A percentile compares a stretch with the other conserved stretches of the same genome.
phyloP scores from a whole-genome alignment of 2,329 filamentous ascomycete species.

The Dactylella cylindrospora region DNA sequence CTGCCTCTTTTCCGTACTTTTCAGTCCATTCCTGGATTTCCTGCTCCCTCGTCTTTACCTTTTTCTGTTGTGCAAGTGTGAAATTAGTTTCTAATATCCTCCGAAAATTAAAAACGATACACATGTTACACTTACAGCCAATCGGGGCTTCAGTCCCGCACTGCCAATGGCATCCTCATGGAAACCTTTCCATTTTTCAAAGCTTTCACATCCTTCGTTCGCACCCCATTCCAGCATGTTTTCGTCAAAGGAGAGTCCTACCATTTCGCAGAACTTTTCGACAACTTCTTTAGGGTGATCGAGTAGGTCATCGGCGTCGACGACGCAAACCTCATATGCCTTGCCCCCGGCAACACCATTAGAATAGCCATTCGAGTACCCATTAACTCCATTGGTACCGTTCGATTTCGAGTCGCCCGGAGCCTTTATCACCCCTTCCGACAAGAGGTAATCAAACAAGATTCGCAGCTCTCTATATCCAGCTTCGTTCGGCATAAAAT shows the following conservation, averaged over 20 bases:
- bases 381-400: conserved; percentile 46
- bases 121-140: conserved; percentile 55
- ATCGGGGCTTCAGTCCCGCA: conserved; percentile 70
- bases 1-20: conserved; percentile 72
- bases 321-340: conserved; percentile 71
- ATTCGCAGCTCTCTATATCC: conserved; percentile 86
- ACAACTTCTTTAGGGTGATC: conserved; percentile 78
- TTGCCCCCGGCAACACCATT: conserved; percentile 46
- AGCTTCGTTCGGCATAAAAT: conserved; percentile 84
- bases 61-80: conserved; percentile 50
- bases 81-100: not conserved
- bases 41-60: conserved; percentile 64
- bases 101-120: conserved; percentile 4
- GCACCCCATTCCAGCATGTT: conserved; percentile 85
- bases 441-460: conserved; percentile 80
- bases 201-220: conserved; percentile 69
- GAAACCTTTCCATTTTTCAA: conserved; percentile 97
- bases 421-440: conserved; percentile 66
- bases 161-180: conserved; percentile 92
- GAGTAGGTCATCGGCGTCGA: conserved; percentile 92
- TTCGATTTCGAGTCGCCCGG: conserved; percentile 54
- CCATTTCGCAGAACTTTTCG: conserved; percentile 75
- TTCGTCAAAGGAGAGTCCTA: conserved; percentile 72
- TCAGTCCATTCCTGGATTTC: conserved; percentile 71
- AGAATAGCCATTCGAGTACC: conserved; percentile 44